These are phyloP conservation scores for Epichloe sylvatica DNA, from an alignment of 2,329 filamentous ascomycete genomes.

Conservation along the genomic window DNA sequence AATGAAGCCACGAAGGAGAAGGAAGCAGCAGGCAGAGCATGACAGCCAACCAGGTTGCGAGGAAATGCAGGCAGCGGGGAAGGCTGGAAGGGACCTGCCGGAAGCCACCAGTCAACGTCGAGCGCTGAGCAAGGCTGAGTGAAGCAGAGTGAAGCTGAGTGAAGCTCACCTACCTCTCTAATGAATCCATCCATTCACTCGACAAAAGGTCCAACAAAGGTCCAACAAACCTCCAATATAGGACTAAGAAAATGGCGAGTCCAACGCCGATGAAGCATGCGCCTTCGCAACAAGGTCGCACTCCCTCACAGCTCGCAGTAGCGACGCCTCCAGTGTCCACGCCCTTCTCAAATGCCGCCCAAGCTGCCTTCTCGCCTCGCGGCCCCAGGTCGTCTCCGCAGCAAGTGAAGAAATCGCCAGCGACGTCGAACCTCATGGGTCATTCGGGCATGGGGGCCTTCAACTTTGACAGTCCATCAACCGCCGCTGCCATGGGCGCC, in stretches of 20 bases:
- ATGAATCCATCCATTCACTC: not conserved
- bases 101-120: not conserved
- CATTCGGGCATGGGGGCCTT: constrained; percentile 32
- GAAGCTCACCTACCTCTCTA: not conserved
- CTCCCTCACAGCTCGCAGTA: constrained; percentile 37
- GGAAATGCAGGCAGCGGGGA: not conserved
- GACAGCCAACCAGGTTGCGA: not conserved
- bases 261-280: constrained; percentile 36
- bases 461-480: constrained; percentile 51
- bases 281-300: constrained; percentile 28
- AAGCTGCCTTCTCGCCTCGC: constrained; percentile 45
- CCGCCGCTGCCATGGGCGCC: constrained; percentile 45
- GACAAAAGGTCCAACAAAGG: too few species aligned
- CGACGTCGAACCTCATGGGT: constrained; percentile 35
- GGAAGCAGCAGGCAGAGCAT: too few species aligned
- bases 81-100: not conserved
- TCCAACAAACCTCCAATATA: too few species aligned
- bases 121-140: not conserved
- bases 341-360: constrained; percentile 45
- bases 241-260: constrained; percentile 27
- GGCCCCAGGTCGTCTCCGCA: constrained; percentile 48
- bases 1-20: too few species aligned
- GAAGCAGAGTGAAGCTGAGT: too few species aligned
- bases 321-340: constrained; percentile 54
- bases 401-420: constrained; percentile 50